phyloP scores from a whole-genome alignment of 2,329 filamentous ascomycete species.

The Trichoderma aggressivum region DNA sequence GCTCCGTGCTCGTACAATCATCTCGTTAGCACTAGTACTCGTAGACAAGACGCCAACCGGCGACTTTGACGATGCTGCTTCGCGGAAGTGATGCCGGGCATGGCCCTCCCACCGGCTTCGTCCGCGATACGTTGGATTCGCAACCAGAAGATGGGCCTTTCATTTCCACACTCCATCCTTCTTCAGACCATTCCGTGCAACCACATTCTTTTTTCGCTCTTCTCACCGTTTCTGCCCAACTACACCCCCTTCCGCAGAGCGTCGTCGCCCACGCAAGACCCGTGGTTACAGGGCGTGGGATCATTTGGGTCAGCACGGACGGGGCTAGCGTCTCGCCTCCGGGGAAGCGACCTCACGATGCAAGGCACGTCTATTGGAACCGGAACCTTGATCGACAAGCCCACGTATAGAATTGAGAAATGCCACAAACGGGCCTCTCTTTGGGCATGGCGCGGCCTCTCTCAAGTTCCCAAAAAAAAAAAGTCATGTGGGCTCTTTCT shows the following conservation, averaged over 20 bases:
- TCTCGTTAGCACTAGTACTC: not conserved
- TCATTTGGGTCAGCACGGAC: not conserved
- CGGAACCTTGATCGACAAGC: not conserved
- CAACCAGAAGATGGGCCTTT: not conserved
- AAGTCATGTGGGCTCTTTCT: not conserved
- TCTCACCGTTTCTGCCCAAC: slow-evolving; percentile 9
- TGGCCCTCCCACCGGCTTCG: slow-evolving; percentile 6
- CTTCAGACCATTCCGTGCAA: not conserved
- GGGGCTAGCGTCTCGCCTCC: not conserved
- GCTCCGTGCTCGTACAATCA: not conserved
- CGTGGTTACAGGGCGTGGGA: slow-evolving; percentile 5
- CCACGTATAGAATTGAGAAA: not conserved
- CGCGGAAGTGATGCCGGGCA: slow-evolving; percentile 9
- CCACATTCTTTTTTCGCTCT: not conserved
- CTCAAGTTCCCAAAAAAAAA: not conserved
- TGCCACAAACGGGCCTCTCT: not conserved
- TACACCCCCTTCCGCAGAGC: not conserved
- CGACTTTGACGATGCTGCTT: not conserved
- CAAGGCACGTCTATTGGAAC: not conserved
- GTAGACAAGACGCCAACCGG: not conserved
- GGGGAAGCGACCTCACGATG: not conserved
- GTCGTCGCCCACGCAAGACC: not conserved
- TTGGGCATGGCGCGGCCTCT: not conserved
- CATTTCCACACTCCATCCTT: not conserved
- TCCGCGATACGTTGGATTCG: not conserved